Evolutionary conservation across 2,329 filamentous ascomycete genomes (phyloP), one percentile per base, ranked within the genome.

Genomic region (Alternaria postmessia): DNA sequence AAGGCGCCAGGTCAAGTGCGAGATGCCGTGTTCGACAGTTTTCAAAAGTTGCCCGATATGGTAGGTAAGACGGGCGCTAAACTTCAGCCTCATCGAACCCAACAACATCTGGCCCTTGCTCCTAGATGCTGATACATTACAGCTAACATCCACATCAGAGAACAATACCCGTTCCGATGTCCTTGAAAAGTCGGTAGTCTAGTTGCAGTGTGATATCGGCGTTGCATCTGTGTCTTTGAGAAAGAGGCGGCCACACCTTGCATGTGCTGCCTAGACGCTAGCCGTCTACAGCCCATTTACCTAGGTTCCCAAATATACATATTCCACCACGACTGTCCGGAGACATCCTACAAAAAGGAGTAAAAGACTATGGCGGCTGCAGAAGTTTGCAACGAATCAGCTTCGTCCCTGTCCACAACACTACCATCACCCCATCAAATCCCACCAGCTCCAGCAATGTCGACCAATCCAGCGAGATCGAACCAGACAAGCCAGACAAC

Each of bases 401-500:
- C 49, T 9, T 34, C 52, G 9, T 53, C 49, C 20, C 8, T 20
- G 14, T 26, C n/a, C 5, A n/a, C 36, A 2, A 28, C 57, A 26
- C 5, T 28, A 11, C 54, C 51, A 43, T 8, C 55, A 51, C 9
- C 43, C 20, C 30, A 26, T 26, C 32, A 38, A 44, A 22, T 28
- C 4, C n/a, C 30, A 39, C 7, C 42, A 43, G n/a, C 36, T 14
- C 12, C 51, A 36, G n/a, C 42, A 44, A 53, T 18, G 46, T 22
- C 51, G 12, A 14, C 28, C 46, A 48, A 18, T 16, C 46, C 51
- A 41, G 8, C n/a, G 0, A 20, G 30, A 53, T n/a, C 44, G 6
- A 62, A 42, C 8, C 54, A 32, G 32, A 57, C 56, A 26, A 12
- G 28, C 18, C 24, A 44, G 60, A 34, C 60, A 58, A 32, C 60